Conservation (phyloP, 2,329 filamentous ascomycete species). For the Intubia oerlemansii region DNA sequence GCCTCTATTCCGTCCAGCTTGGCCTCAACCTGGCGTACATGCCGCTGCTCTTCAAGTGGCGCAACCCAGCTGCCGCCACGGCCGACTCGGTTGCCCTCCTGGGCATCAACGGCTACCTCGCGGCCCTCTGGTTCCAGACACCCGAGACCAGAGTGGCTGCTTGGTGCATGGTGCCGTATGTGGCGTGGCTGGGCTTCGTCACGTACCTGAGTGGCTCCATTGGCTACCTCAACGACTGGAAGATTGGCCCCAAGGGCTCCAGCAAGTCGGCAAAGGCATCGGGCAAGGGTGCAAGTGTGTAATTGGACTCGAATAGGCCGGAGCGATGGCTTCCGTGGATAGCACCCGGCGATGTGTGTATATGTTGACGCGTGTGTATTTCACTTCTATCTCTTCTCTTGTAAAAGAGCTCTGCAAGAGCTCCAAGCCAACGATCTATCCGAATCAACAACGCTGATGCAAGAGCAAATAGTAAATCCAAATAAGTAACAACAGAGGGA, state of each 20-base stretch:
- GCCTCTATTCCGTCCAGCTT: slow-evolving; percentile 71
- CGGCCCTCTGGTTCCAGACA: slow-evolving; percentile 40
- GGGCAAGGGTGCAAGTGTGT: too few species aligned
- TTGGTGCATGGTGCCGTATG: slow-evolving; percentile 59
- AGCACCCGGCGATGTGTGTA: too few species aligned
- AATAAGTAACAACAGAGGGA: too few species aligned
- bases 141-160: slow-evolving; percentile 28
- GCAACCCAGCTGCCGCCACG: slow-evolving; percentile 51
- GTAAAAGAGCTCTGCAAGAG: too few species aligned
- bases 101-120: slow-evolving; percentile 51
- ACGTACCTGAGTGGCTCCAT: slow-evolving; percentile 60
- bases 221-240: slow-evolving; percentile 49
- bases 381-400: too few species aligned
- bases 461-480: too few species aligned
- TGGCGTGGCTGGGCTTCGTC: slow-evolving; percentile 72
- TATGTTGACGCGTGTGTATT: not conserved
- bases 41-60: slow-evolving; percentile 73
- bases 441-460: too few species aligned
- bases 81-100: slow-evolving; percentile 53
- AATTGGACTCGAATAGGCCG: too few species aligned
- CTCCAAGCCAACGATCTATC: too few species aligned
- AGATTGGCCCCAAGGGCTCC: slow-evolving; percentile 16
- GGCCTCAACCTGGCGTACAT: slow-evolving; percentile 76
- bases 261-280: slow-evolving; percentile 8
- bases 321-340: too few species aligned